Evolutionary conservation across 1,284 basidiomycete genomes (phyloP).

Genomic region (Baeospora myosura): DNA sequence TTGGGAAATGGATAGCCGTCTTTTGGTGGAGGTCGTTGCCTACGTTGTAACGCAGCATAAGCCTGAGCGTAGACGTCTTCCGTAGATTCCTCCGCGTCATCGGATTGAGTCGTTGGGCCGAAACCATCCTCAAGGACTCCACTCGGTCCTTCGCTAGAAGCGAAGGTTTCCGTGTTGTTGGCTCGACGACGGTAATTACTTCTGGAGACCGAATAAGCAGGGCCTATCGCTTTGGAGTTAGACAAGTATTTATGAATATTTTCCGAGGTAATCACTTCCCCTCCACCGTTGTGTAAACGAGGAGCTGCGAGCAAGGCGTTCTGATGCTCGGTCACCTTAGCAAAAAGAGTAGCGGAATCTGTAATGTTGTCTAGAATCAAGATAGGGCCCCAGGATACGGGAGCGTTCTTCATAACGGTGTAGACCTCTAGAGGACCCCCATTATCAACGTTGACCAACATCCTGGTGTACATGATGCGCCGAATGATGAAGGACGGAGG

Average conservation of each 20-base stretch:
- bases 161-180: conserved; percentile 18
- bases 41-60: too few species aligned
- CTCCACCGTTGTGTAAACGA: too few species aligned
- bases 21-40: too few species aligned
- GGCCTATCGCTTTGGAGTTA: conserved; percentile 17
- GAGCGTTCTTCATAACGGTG: background rate
- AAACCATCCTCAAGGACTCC: too few species aligned
- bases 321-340: too few species aligned
- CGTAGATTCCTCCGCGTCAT: too few species aligned
- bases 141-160: conserved; percentile 15
- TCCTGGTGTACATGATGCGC: background rate
- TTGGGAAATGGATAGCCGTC: too few species aligned
- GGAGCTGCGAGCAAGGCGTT: too few species aligned
- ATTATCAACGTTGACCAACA: conserved; percentile 1
- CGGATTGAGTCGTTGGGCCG: too few species aligned
- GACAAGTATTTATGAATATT: conserved; percentile 8
- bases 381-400: background rate
- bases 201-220: conserved; percentile 15
- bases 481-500: conserved; percentile 4
- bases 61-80: too few species aligned
- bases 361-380: background rate
- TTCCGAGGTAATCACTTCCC: background rate
- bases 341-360: too few species aligned
- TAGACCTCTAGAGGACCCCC: background rate
- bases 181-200: conserved; percentile 14